Evolutionary conservation across 1,284 basidiomycete species (phyloP).

Genomic region (Jaminaea rosea): DNA sequence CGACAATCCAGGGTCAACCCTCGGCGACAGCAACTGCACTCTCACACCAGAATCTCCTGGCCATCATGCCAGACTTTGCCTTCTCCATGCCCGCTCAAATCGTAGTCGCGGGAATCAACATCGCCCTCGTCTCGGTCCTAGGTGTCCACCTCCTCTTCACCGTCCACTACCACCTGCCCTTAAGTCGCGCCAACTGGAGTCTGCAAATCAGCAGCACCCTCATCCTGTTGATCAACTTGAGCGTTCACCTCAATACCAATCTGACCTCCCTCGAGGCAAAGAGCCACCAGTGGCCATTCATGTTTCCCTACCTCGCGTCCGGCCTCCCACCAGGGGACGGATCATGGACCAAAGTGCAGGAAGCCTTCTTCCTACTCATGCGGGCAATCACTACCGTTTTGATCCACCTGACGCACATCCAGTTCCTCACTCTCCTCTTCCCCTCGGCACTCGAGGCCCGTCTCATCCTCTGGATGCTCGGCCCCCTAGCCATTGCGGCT

Average conservation of each 20-base stretch:
- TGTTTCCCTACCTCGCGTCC: conserved; percentile 81
- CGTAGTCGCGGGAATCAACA: conserved; percentile 71
- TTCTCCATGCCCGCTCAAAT: conserved; percentile 86
- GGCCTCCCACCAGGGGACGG: conserved; percentile 60
- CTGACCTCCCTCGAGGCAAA: conserved; percentile 57
- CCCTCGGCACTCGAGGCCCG: conserved; percentile 83
- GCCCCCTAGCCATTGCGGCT: conserved; percentile 75
- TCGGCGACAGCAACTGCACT: conserved; percentile 11
- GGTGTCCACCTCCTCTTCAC: conserved; percentile 89
- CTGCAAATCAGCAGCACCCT: conserved; percentile 75
- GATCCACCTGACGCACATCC: conserved; percentile 90
- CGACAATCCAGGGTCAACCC: conserved; percentile 26
- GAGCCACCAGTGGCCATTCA: conserved; percentile 79
- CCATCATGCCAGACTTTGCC: conserved; percentile 50
- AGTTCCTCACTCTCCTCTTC: conserved; percentile 90
- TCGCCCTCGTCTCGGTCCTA: conserved; percentile 78
- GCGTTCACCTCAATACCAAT: conserved; percentile 53
- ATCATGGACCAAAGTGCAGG: conserved; percentile 61
- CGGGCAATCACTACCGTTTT: conserved; percentile 74
- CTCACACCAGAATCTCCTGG: conserved; percentile 17
- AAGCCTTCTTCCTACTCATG: conserved; percentile 76
- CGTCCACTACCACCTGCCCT: conserved; percentile 87
- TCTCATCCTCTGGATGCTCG: conserved; percentile 77
- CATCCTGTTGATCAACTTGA: conserved; percentile 56
- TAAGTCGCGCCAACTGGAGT: conserved; percentile 80